These are phyloP conservation scores for Trichomonascaceae sp. DNA, from an alignment of 1,139 yeast species.

Conservation along the genomic window DNA sequence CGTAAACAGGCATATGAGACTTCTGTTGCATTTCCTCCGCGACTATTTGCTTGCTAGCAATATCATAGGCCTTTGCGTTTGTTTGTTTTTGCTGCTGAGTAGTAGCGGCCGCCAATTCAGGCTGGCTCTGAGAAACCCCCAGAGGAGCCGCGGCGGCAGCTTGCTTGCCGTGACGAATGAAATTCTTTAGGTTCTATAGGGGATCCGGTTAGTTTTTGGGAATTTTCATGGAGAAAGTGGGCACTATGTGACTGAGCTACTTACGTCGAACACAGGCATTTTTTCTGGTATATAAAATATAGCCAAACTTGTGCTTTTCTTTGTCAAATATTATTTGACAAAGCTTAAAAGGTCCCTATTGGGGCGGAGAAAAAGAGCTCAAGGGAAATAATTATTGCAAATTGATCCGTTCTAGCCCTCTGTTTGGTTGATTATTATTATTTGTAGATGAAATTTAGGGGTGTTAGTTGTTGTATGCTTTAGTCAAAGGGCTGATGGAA, in stretches of 20 bases:
- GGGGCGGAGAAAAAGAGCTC: background rate
- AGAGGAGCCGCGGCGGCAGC: slow-evolving; percentile 36
- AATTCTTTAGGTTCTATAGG: slow-evolving; percentile 59
- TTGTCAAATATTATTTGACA: background rate
- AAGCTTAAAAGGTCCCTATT: background rate
- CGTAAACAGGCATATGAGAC: slow-evolving; percentile 40
- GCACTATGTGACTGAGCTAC: slow-evolving; percentile 4
- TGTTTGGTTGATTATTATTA: background rate
- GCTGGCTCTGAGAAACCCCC: slow-evolving; percentile 12
- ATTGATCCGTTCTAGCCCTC: background rate
- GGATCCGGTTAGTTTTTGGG: background rate
- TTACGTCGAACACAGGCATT: slow-evolving; percentile 22
- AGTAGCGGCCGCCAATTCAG: background rate
- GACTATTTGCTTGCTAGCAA: slow-evolving; percentile 55
- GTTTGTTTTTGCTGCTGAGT: background rate
- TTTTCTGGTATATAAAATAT: no score
- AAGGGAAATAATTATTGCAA: no score
- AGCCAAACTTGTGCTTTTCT: background rate
- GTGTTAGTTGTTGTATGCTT: background rate
- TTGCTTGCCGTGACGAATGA: slow-evolving; percentile 78
- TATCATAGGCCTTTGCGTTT: slow-evolving; percentile 37
- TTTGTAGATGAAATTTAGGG: background rate
- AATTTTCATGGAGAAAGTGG: background rate
- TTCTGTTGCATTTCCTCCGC: slow-evolving; percentile 50
- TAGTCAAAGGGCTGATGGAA: background rate